Conservation (phyloP, 2,329 filamentous ascomycete genomes). For the Fusarium musae region DNA sequence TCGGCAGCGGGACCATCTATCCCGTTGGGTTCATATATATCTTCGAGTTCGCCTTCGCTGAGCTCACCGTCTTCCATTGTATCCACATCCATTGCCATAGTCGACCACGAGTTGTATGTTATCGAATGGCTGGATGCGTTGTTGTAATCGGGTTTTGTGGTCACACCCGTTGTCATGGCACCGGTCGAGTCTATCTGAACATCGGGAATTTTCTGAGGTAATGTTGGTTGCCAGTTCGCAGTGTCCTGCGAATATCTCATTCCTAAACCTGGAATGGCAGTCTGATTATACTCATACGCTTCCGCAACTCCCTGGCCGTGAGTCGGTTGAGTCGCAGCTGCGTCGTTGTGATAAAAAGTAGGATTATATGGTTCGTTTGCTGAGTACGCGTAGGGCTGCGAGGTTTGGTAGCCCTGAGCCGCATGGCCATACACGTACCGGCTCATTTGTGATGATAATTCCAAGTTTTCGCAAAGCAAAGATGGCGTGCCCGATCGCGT, state of each 20-base stretch:
- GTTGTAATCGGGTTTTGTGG: not conserved
- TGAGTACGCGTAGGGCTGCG: conserved; percentile 34
- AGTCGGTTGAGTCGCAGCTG: not conserved
- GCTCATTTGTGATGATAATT: conserved; percentile 42
- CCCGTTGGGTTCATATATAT: conserved; percentile 61
- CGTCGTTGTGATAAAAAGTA: conserved; percentile 16
- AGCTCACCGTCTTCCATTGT: conserved; percentile 78
- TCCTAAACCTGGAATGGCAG: conserved; percentile 50
- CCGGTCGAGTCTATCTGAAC: not conserved
- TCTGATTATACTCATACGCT: conserved; percentile 44
- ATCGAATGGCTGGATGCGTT: not conserved
- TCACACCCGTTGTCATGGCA: not conserved
- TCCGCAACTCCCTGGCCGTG: conserved; percentile 22
- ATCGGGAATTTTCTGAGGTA: conserved; percentile 9
- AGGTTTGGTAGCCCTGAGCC: conserved; percentile 38
- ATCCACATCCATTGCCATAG: conserved; percentile 22
- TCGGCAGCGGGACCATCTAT: conserved; percentile 5
- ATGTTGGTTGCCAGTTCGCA: conserved; percentile 31
- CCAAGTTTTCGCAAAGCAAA: not conserved
- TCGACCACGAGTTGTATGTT: conserved; percentile 9
- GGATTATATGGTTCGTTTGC: conserved; percentile 27
- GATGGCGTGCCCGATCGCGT: not conserved
- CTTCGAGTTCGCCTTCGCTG: conserved; percentile 73
- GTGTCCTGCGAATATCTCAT: conserved; percentile 40
- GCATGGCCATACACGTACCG: conserved; percentile 44